Conservation (phyloP, 352 stramenopile species). For the Globisporangium camurandrum region DNA sequence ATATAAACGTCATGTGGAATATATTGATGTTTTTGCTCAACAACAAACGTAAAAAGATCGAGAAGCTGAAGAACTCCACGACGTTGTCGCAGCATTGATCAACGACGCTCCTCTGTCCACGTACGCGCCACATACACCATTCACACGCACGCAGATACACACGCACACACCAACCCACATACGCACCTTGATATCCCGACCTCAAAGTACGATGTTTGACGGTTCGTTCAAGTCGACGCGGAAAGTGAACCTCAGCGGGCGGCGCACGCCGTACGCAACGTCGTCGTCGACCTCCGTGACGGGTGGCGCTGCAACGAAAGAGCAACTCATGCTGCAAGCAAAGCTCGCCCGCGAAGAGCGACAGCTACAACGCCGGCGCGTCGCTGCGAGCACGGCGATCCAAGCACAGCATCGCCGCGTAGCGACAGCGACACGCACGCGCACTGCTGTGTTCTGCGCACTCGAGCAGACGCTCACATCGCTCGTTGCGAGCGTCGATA, state of each 20-base stretch:
- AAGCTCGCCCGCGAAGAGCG: constrained; percentile 48
- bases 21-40: too few species aligned
- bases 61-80: not conserved
- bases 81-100: not conserved
- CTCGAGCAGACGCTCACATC: constrained; percentile 36
- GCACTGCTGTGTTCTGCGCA: constrained; percentile 23
- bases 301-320: constrained; percentile 14
- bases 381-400: constrained; percentile 37
- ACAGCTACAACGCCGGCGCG: constrained; percentile 28
- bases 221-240: constrained; percentile 60
- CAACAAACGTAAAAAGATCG: constrained; percentile 2
- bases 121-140: too few species aligned
- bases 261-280: constrained; percentile 27
- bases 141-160: not conserved
- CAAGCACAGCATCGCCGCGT: constrained; percentile 40
- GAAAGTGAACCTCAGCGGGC: constrained; percentile 64
- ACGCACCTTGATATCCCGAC: not conserved
- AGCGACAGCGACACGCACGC: constrained; percentile 12
- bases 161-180: not conserved
- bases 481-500: constrained; percentile 18
- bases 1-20: too few species aligned
- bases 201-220: constrained; percentile 43
- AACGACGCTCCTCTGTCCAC: too few species aligned
- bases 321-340: constrained; percentile 52
- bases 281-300: constrained; percentile 3